These are phyloP conservation scores for Capsicum pubescens DNA, from an alignment of 257 asterid species.

Conservation along the genomic window DNA sequence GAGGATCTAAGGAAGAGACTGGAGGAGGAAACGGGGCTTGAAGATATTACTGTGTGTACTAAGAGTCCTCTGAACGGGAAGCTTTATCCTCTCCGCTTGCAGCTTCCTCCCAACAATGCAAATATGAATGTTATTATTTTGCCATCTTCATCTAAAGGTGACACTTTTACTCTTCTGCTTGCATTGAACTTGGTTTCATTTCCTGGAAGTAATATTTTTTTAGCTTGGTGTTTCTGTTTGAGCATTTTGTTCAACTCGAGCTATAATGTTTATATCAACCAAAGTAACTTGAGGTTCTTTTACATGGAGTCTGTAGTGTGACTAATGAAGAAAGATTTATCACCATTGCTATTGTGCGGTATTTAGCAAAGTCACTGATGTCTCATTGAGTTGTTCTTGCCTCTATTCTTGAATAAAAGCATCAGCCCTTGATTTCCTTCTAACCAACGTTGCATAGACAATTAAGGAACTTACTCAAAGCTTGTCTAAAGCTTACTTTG, in stretches of 20 bases:
- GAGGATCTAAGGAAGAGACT: slow-evolving; percentile 59
- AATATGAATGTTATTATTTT: slow-evolving; percentile 70
- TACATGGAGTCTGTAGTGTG: not conserved
- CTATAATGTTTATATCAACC: not conserved
- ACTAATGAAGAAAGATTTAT: no score
- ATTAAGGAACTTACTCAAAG: not conserved
- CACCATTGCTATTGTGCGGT: no score
- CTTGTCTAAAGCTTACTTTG: not conserved
- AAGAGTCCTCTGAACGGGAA: slow-evolving; percentile 80
- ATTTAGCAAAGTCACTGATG: not conserved
- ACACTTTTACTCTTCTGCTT: not conserved
- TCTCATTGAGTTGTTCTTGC: not conserved
- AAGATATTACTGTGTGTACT: slow-evolving; percentile 72
- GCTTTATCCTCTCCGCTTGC: slow-evolving; percentile 88
- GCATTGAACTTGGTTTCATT: not conserved
- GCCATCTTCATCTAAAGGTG: slow-evolving; percentile 72
- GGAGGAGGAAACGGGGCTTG: slow-evolving; percentile 65
- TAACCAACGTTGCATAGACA: not conserved
- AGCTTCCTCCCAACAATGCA: slow-evolving; percentile 90
- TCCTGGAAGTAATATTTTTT: not conserved
- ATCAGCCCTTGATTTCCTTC: not conserved
- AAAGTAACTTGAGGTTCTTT: not conserved
- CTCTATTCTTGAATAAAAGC: not conserved
- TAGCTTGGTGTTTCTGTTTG: not conserved
- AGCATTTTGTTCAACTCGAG: not conserved